These are phyloP conservation scores for Neurospora intermedia DNA, from an alignment of 495 filamentous ascomycete genomes.

Conservation along the genomic window DNA sequence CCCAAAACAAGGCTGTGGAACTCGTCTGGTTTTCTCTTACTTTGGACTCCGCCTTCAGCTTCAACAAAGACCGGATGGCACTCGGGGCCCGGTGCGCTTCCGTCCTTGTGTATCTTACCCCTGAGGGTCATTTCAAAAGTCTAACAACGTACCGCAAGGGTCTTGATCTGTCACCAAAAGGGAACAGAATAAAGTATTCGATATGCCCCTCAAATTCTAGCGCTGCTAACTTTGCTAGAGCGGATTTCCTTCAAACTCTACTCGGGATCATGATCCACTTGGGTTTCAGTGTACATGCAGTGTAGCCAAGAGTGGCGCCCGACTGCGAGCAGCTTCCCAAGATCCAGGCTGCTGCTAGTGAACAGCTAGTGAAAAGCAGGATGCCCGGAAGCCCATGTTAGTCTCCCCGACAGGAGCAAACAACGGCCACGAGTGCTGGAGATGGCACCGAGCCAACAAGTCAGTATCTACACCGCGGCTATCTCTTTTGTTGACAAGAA, in stretches of 20 bases:
- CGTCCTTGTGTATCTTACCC: not conserved
- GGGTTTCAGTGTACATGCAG: not conserved
- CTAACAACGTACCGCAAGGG: not conserved
- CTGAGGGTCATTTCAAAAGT: not conserved
- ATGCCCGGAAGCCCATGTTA: not conserved
- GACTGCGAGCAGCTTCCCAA: not conserved
- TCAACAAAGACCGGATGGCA: not conserved
- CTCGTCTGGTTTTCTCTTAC: not conserved
- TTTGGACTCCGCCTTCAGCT: not conserved
- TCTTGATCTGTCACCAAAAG: not conserved
- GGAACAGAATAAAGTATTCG: not conserved
- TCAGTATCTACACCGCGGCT: not conserved
- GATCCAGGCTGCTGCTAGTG: not conserved
- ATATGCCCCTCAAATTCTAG: not conserved
- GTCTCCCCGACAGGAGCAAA: not conserved
- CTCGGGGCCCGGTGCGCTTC: not conserved
- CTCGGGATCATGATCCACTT: not conserved
- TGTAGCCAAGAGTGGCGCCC: not conserved
- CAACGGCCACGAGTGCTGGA: not conserved
- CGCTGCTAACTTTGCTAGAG: not conserved
- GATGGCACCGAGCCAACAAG: not conserved
- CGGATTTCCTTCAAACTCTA: not conserved
- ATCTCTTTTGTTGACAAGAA: not conserved
- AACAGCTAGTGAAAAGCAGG: not conserved
- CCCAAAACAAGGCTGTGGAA: slow-evolving; percentile 12